Evolutionary conservation across 1,284 basidiomycete species (phyloP), one percentile per base, ranked within the genome.

Genomic region (Austropuccinia psidii): DNA sequence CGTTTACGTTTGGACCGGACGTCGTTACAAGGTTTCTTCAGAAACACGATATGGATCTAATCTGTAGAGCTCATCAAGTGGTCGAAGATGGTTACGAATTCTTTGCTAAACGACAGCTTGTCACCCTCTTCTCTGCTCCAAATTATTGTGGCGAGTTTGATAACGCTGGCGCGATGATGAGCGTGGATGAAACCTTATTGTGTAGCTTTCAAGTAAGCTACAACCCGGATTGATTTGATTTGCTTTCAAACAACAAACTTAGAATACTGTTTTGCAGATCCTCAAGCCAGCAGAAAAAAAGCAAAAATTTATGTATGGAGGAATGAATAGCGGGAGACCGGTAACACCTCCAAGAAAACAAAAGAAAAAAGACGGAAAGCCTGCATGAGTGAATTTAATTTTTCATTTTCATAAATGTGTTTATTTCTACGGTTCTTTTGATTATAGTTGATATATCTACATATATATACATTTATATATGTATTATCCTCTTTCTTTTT

Each of bases 101-200:
- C 83, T 98, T 98, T 79, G 94, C 94, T 69, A 97, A 98, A 83
- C 87, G 95, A 77, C 93, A 96, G 83, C 83, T 98, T 77, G 95
- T 98, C 77, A 98, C 95, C 21, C 83, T 98, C 54, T 98, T 98
- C 84, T 95, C 91, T 19, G 95, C 95, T 73, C 96, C 95, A 75
- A 98, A 97, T 85, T 96, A 97, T 81, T 96, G 92, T 80, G 93
- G 92, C 41, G 84, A 79, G 74, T 98, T 98, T 80, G 96, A 98
- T 83, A 98, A 98, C 81, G 94, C 94, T 19, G 95, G 95, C 49
- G 95, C 95, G 33, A 98, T 98, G 95, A 98, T 98, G 96, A 94
- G 91, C 80, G 96, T 98, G 67, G 95, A 98, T 81, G 95, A 98
- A 84, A 97, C 94, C 8, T 82, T 98, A 77, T 83, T 98, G 76